Base-by-base conservation (phyloP, 169 alveolate genomes). In the Cyclospora cayetanensis region DNA sequence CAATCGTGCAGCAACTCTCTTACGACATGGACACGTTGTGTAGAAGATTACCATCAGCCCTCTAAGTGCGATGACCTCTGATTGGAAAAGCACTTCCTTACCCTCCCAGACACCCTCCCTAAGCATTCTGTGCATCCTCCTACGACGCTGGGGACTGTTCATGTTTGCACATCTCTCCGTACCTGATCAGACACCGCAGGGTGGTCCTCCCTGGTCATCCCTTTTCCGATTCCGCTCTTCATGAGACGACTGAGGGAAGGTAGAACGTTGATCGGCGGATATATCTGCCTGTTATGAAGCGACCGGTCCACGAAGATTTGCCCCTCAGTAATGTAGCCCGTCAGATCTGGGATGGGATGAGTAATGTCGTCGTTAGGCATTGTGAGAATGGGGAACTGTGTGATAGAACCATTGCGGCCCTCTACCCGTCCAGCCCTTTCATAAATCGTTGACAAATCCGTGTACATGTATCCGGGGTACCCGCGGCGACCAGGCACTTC, bases 401-500 rank as follows among this genome's bases (percentile, higher is more conserved):
- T 99, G 91, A 99, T 98, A 66, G 99, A 98, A 25, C 99, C 99
- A 91, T 95, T 96, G 80, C 99, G 97, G 34, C 99, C 99, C 91
- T 97, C 98, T 46, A 99, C 99, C 70, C 99, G 96, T 35, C 99
- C 99, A 0, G 99, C 99, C 90, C 99, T 96, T 93, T 99, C 99
- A 94, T 99, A 99, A 87, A 99, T 98, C 27, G 99, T 98, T 9
- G 99, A 98, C 72, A 99, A 96, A 96, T 99, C 99, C 63, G 99
- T 98, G 92, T 99, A 99, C 99, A 99, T 98, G 97, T 99, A 99
- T 82, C 99, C 99, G 11, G 99, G 99, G 94, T 98, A 99, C 29
- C 99, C 99, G 92, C 99, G 96, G 92, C 99, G 97, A 18, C 99
- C 99, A 52, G 99, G 99, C 74, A 99, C 99, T 96, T 99, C 99